Evolutionary conservation across 2,329 filamentous ascomycete genomes (phyloP).

Genomic region (Trichoderma asperellum): DNA sequence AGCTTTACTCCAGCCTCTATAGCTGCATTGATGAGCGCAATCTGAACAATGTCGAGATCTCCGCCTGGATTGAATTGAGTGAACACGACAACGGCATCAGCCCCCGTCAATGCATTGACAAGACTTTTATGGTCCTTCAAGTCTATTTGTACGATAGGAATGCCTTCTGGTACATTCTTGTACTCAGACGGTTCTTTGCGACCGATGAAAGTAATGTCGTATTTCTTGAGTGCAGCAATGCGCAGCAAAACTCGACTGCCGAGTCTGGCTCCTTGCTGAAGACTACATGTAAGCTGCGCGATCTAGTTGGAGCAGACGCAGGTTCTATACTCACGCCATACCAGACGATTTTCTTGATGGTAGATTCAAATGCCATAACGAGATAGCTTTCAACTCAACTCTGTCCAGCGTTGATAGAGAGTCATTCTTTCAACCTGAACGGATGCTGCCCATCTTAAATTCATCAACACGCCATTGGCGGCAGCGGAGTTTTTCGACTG

Average conservation of each 20-base stretch:
- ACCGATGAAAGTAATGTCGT: constrained; percentile 18
- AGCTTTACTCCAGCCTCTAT: constrained; percentile 20
- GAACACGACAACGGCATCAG: constrained; percentile 11
- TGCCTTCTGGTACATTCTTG: constrained; percentile 2
- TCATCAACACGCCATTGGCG: not conserved
- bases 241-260: not conserved
- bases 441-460: not conserved
- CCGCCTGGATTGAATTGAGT: not conserved
- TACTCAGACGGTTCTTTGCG: constrained; percentile 4
- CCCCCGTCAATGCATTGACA: constrained; percentile 2
- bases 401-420: not conserved
- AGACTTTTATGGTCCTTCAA: constrained; percentile 4
- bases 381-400: not conserved
- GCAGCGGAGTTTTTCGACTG: not conserved
- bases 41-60: constrained; percentile 12
- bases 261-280: not conserved
- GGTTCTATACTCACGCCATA: constrained; percentile 16
- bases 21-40: constrained; percentile 20
- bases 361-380: not conserved
- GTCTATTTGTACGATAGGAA: constrained; percentile 9
- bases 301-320: not conserved
- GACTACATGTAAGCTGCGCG: not conserved
- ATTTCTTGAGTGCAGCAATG: not conserved
- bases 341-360: constrained; percentile 13
- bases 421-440: not conserved